Base-by-base conservation (phyloP, 2,329 filamentous ascomycete genomes). In the Penicillium freii region DNA sequence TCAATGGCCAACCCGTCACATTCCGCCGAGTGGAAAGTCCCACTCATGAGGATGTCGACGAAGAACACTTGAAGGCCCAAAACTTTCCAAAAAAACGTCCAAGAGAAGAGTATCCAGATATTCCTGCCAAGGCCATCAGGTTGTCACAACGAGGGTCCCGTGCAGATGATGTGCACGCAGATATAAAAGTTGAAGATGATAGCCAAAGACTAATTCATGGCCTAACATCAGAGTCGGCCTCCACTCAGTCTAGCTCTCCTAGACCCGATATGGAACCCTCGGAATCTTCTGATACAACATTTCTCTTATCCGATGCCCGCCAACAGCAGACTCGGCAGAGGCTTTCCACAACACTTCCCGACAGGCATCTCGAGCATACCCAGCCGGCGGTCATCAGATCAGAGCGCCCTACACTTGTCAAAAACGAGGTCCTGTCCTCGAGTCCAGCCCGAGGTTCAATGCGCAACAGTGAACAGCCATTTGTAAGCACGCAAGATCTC, bases 401-500 rank as follows among this genome's bases (percentile, higher is more conserved):
- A 23, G 54, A 60, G 17, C 58, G 57, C 17, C 61, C 67, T 19
- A 58, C 71, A 36, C 45, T 63, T 17, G 60, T 77, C 25, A 78
- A 78, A 61, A 69, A 67, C 51, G 75, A 78, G 58, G 61, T 65
- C 17, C 51, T 67, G 25, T 72, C 72, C 36, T 74, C 72, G 39
- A 74, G 72, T 54, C 69, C 72, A 29, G 11, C 67, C n/a, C 61
- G 50, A 13, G 53, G 50, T 13, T 51, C 54, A 47, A 53, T 55
- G 9, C 33, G 59, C 9, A 53, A 51, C 29, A 42, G 45, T 23
- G 62, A 56, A 23, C 46, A 55, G 46, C 62, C 58, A 45, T 75
- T 78, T 0, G 76, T 82, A 40, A 84, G 86, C 51, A 88, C 84
- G 53, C 77, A 88, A 50, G 86, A 89, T 66, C 75, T 88, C 11